These are phyloP conservation scores for Penicillium paxilli DNA, from an alignment of 495 filamentous ascomycete species.

Conservation along the genomic window DNA sequence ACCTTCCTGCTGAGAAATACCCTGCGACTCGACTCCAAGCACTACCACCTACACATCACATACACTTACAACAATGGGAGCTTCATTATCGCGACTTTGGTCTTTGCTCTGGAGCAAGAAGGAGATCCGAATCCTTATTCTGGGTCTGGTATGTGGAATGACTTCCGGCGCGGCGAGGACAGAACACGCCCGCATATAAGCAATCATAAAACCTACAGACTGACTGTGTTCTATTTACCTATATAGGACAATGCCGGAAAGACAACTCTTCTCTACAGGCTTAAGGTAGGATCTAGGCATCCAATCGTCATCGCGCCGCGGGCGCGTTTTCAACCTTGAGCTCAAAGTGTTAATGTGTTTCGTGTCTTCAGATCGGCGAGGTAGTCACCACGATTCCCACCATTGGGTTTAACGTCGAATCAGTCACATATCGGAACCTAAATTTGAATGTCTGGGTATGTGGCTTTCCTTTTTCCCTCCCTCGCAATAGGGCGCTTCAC, in stretches of 20 bases:
- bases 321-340: neutral
- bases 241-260: constrained; percentile 95
- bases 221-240: constrained; percentile 19
- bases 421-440: constrained; percentile 93
- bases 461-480: neutral
- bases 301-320: neutral
- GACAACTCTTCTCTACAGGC: constrained; percentile 91
- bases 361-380: constrained; percentile 80
- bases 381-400: constrained; percentile 99
- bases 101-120: constrained; percentile 88
- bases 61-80: constrained; percentile 64
- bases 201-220: constrained; percentile 7
- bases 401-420: constrained; percentile 99
- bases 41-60: neutral
- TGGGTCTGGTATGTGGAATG: constrained; percentile 74
- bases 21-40: neutral
- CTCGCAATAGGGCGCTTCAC: neutral
- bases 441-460: constrained; percentile 98
- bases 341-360: constrained; percentile 20
- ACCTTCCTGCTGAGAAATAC: constrained; percentile 2
- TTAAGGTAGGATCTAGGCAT: constrained; percentile 65
- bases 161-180: constrained; percentile 1
- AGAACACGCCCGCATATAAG: neutral
- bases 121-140: constrained; percentile 93
- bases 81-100: constrained; percentile 71